These are phyloP conservation scores for Fusarium torreyae DNA, from an alignment of 2,329 filamentous ascomycete genomes.

Conservation along the genomic window DNA sequence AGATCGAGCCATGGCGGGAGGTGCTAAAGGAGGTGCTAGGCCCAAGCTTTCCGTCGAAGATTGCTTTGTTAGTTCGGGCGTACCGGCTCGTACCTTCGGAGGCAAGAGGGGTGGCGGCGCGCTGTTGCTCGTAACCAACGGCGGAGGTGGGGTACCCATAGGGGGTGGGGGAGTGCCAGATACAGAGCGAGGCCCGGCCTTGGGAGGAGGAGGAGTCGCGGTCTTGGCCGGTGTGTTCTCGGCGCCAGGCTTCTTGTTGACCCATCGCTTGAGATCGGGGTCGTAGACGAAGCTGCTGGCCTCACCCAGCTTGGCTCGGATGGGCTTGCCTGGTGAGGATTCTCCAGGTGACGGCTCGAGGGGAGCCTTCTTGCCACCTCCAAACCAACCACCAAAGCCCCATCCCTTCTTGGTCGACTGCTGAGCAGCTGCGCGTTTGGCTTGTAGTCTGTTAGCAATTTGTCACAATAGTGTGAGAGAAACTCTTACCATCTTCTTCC, in stretches of 20 bases:
- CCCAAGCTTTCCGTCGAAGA: conserved; percentile 57
- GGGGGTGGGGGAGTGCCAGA: conserved; percentile 65
- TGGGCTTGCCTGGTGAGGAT: conserved; percentile 73
- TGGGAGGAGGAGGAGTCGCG: conserved; percentile 85
- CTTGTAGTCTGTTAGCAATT: conserved; percentile 56
- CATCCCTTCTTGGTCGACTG: conserved; percentile 75
- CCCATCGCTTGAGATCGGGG: conserved; percentile 95
- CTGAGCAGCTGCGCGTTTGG: conserved; percentile 71
- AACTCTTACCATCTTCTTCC: conserved; percentile 76
- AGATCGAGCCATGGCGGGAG: conserved; percentile 62
- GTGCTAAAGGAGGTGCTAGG: conserved; percentile 54
- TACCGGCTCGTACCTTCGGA: conserved; percentile 48
- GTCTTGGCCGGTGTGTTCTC: conserved; percentile 72
- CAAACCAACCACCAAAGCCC: conserved; percentile 89
- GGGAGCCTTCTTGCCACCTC: conserved; percentile 74
- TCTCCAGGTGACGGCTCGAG: conserved; percentile 53
- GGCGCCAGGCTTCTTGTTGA: conserved; percentile 91
- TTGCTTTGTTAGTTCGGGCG: conserved; percentile 54
- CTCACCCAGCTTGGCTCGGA: conserved; percentile 94
- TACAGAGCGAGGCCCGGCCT: conserved; percentile 68
- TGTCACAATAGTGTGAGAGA: neutral
- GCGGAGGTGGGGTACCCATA: conserved; percentile 53
- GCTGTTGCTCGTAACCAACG: conserved; percentile 51
- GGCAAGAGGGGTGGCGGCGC: conserved; percentile 53
- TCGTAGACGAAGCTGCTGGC: conserved; percentile 95